Evolutionary conservation across 306 rosid species (phyloP), one percentile per base, ranked within the genome.

Genomic region (Acacia melanoxylon): DNA sequence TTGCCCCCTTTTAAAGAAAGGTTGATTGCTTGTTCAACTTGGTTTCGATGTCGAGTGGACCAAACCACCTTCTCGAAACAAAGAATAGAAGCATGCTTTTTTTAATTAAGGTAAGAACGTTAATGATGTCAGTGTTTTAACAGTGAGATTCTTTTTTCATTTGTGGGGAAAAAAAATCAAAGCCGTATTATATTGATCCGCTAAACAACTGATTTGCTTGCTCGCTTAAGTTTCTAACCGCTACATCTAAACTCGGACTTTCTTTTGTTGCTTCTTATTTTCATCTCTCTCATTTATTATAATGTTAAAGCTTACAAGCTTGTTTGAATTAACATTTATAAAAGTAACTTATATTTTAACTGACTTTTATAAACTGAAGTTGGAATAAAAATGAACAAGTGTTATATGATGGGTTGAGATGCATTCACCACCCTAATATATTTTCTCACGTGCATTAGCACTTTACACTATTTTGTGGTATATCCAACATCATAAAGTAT

Each of bases 151-250:
- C 76, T 29, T 81, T 37, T 67, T 59, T 3, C 66, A 78, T 81
- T 83, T 83, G 54, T 29, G 31, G 31, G 78, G 81, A 59, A 77
- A 78, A 80, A 79, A 81, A 70, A 67, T 49, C 58, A 42, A 75
- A 68, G 72, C 85, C 87, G 40, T 75, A 80, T 51, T 75, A 80
- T 72, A 80, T 16, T 79, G 29, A 85, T 90, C 87, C 83, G 93
- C 89, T 88, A 89, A 93, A 89, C 94, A 87, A 93, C 92, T 91
- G 93, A 86, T 79, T 93, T 89, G 91, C 90, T 90, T 87, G 70
- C 79, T 82, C 80, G 75, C 72, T 83, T 54, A 93, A 86, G 92
- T 91, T 91, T 93, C 98, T 86, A 91, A 89, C 96, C 81, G 81
- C 83, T 90, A 77, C 94, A 90, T 89, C 96, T 87, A 89, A 88